Conservation (phyloP, 2,329 filamentous ascomycete genomes). For the Rhynchosporium secalis region DNA sequence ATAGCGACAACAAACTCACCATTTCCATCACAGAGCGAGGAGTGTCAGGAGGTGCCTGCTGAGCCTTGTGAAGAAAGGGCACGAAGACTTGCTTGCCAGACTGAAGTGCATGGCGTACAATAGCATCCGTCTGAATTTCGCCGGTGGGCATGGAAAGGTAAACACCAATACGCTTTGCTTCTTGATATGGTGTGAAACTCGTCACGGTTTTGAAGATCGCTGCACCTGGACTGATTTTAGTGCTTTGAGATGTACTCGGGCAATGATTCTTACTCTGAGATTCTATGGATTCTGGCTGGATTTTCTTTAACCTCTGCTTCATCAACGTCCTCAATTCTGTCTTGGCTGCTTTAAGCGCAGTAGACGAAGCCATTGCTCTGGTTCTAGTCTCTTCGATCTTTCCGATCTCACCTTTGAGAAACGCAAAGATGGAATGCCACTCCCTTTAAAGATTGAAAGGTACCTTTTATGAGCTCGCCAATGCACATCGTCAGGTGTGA, state of each 20-base stretch:
- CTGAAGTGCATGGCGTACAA: conserved; percentile 77
- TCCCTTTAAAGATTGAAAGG: too few species aligned
- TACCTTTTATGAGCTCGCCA: not conserved
- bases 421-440: not conserved
- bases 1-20: conserved; percentile 71
- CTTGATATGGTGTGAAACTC: conserved; percentile 69
- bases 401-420: not conserved
- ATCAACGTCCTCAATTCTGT: conserved; percentile 72
- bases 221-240: conserved; percentile 52
- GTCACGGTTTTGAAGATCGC: conserved; percentile 65
- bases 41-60: conserved; percentile 38
- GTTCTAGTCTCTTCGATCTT: not conserved
- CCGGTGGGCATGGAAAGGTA: conserved; percentile 91
- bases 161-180: conserved; percentile 75
- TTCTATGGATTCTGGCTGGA: conserved; percentile 62
- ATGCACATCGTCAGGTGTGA: not conserved
- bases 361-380: conserved; percentile 29
- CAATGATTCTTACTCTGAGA: conserved; percentile 64
- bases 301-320: conserved; percentile 61
- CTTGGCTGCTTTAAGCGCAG: conserved; percentile 65
- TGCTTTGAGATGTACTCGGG: not conserved
- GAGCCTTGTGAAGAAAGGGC: conserved; percentile 75
- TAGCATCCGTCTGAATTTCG: conserved; percentile 80
- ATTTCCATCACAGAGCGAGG: conserved; percentile 88
- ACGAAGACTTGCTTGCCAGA: conserved; percentile 85